phyloP scores from a whole-genome alignment of 768 basidiomycete genomes.

The Boletus sp. region DNA sequence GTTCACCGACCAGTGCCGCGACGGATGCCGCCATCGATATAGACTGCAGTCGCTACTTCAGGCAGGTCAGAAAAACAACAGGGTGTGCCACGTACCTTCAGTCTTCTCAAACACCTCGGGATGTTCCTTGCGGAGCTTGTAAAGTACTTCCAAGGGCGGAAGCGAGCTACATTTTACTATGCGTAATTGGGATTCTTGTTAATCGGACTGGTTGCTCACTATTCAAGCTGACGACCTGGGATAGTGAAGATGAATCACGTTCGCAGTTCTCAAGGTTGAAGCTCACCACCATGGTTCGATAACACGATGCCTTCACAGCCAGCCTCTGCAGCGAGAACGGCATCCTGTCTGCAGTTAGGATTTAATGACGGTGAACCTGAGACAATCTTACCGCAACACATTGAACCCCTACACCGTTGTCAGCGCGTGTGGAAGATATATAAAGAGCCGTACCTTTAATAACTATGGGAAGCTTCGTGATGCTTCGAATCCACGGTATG shows the following conservation, averaged over 20 bases:
- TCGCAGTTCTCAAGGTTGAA: not conserved
- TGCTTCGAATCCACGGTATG: slow-evolving; percentile 70
- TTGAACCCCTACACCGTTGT: slow-evolving; percentile 54
- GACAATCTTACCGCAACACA: slow-evolving; percentile 52
- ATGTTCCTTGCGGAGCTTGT: slow-evolving; percentile 64
- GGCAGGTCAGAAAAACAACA: not conserved
- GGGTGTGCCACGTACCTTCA: slow-evolving; percentile 47
- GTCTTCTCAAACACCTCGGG: slow-evolving; percentile 71
- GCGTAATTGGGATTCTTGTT: not conserved
- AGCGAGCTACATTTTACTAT: slow-evolving; percentile 49
- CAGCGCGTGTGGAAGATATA: not conserved
- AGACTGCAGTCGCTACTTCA: slow-evolving; percentile 46
- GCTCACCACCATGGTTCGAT: slow-evolving; percentile 84
- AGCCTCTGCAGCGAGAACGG: slow-evolving; percentile 75
- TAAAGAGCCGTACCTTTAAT: slow-evolving; percentile 54
- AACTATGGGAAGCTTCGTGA: slow-evolving; percentile 68
- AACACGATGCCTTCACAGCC: slow-evolving; percentile 87
- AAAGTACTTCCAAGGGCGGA: slow-evolving; percentile 75
- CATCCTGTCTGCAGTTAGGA: slow-evolving; percentile 54
- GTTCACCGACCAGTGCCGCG: slow-evolving; percentile 66
- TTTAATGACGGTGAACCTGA: not conserved
- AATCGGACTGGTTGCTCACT: slow-evolving; percentile 40
- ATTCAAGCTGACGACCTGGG: slow-evolving; percentile 73
- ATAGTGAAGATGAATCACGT: not conserved
- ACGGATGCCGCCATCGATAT: slow-evolving; percentile 74